Evolutionary conservation across 345 rosid species (phyloP).

Genomic region (Eucalyptus globulus): DNA sequence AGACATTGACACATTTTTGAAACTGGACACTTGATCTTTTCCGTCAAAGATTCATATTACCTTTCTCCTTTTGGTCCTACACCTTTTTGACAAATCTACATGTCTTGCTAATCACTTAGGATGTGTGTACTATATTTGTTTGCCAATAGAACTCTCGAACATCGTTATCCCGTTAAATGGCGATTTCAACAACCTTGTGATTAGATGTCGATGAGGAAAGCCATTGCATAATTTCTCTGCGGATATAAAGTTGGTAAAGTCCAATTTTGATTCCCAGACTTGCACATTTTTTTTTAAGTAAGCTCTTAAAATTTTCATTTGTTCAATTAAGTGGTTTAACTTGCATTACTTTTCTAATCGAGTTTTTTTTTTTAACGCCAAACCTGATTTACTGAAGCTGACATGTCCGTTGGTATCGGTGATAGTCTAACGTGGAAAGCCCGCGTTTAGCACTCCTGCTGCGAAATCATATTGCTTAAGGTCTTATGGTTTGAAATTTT

Average conservation of each 20-base stretch:
- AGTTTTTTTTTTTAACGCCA: background rate
- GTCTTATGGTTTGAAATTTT: background rate
- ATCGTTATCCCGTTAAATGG: background rate
- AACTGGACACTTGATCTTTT: background rate
- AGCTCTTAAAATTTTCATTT: background rate
- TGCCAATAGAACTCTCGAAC: background rate
- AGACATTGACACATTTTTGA: background rate
- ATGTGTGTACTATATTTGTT: background rate
- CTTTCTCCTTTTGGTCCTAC: background rate
- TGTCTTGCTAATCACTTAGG: background rate
- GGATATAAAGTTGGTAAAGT: background rate
- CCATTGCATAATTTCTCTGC: background rate
- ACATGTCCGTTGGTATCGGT: background rate
- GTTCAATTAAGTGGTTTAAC: background rate
- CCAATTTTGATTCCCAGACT: background rate
- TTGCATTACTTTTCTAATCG: background rate
- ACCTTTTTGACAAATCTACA: background rate
- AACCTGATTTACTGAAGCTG: background rate
- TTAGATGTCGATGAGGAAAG: background rate
- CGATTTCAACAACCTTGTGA: background rate
- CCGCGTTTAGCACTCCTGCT: background rate
- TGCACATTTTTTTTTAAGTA: background rate
- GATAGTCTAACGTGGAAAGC: background rate
- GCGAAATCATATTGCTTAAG: background rate
- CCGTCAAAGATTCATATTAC: background rate